Evolutionary conservation across 208 protist species (phyloP), one percentile per base, ranked within the genome.

Genomic region (Crithidia thermophila): DNA sequence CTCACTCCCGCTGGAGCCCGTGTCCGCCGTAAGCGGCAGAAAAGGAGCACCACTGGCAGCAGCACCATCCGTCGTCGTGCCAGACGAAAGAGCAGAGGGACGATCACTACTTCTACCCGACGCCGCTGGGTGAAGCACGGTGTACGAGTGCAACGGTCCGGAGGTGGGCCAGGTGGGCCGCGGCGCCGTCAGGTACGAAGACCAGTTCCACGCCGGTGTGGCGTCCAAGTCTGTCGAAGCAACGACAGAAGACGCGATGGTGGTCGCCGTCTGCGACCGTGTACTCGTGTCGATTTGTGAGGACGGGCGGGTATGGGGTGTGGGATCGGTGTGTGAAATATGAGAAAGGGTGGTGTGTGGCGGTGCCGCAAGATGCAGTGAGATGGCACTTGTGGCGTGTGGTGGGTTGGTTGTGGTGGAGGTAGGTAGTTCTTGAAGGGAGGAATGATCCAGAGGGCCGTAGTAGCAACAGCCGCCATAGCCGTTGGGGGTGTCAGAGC

Each of bases 391-490:
- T 57, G 34, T n/a, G 5, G 34, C 21, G 8, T 5, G 16, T n/a
- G 34, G 5, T 36, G 57, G 13, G 8, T n/a, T 23, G 28, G 45
- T 36, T 21, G 40, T 42, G 14, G 43, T 25, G 11, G 31, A 25
- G 4, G 56, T 40, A 25, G 56, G 11, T 45, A 46, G 1, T 21
- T 68, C 45, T 16, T 65, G 60, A 13, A 91, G 68, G 8, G 62
- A 71, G 7, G 77, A 74, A 28, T 87, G 72, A n/a, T 88, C 75
- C 3, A 94, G 47, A 0, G 75, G 61, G 18, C 85, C 87, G 49
- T 79, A 85, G 50, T 85, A 93, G 70, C 90, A 92, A 60, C 87
- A 93, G 21, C 87, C 82, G 31, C 90, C 87, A 21, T 81, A 85
- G 34, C 87, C 86, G 50, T 90, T 79, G 0, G 90, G 87, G 21